Conservation (phyloP, 495 filamentous ascomycete genomes). For the Sphaerosporella brunnea region DNA sequence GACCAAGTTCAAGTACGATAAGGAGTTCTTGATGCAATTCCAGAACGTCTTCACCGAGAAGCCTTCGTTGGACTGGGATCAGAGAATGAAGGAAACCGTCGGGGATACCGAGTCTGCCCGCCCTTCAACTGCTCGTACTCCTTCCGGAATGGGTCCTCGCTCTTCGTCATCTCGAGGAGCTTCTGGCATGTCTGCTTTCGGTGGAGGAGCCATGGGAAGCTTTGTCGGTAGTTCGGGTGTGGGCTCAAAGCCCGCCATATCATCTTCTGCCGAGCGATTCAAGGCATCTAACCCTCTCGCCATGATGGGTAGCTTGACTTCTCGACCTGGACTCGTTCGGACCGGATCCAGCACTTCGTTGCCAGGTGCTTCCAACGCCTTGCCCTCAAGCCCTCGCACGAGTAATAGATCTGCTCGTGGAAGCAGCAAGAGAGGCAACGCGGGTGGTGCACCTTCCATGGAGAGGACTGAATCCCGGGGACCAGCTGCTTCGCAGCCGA, state of each 20-base stretch:
- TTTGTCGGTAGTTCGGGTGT: neutral
- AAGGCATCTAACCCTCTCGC: constrained; percentile 29
- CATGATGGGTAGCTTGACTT: too few species aligned
- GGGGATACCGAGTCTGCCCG: constrained; percentile 44
- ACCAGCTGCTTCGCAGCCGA: constrained; percentile 48
- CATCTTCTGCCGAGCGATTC: constrained; percentile 20
- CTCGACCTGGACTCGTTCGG: constrained; percentile 35
- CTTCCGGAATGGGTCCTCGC: constrained; percentile 33
- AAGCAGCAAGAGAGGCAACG: constrained; percentile 44
- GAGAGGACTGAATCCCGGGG: constrained; percentile 39
- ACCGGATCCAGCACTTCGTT: constrained; percentile 39
- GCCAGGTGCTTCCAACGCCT: constrained; percentile 16
- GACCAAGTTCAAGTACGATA: constrained; percentile 85
- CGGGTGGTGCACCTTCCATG: constrained; percentile 21
- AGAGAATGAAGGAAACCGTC: constrained; percentile 65
- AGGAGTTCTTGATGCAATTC: constrained; percentile 94
- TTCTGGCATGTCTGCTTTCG: constrained; percentile 25
- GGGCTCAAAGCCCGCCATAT: constrained; percentile 8
- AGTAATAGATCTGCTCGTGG: constrained; percentile 38
- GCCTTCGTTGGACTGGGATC: constrained; percentile 76
- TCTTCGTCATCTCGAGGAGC: constrained; percentile 30
- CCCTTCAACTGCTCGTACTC: constrained; percentile 54
- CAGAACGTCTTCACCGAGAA: constrained; percentile 86
- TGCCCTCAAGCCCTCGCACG: constrained; percentile 38
- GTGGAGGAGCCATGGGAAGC: constrained; percentile 43